Conservation (phyloP, 495 filamentous ascomycete species). For the Apodospora peruviana region DNA sequence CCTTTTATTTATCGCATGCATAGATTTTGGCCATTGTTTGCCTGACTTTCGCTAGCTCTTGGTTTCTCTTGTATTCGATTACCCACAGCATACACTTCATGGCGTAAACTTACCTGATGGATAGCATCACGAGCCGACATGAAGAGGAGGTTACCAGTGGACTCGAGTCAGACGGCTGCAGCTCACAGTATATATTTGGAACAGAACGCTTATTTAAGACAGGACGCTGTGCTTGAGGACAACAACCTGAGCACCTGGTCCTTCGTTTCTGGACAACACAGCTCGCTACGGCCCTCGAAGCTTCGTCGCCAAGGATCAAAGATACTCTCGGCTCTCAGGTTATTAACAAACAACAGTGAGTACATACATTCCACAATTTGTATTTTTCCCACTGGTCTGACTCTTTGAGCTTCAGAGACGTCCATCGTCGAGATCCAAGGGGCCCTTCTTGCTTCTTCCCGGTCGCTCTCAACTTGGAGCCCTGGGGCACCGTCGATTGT, state of each 20-base stretch:
- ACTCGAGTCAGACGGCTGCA: slow-evolving; percentile 8
- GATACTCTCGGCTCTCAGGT: slow-evolving; percentile 38
- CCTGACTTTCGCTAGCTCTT: slow-evolving; percentile 13
- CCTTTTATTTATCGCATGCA: too few relatives aligned
- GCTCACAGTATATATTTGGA: not conserved
- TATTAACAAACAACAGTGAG: slow-evolving; percentile 41
- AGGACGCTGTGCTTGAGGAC: slow-evolving; percentile 1
- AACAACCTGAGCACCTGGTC: not conserved
- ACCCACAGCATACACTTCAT: not conserved
- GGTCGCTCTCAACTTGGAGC: not conserved
- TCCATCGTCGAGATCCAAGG: slow-evolving; percentile 7
- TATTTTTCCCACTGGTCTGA: not conserved
- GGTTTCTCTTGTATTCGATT: not conserved
- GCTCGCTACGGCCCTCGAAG: slow-evolving; percentile 23
- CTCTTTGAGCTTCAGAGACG: slow-evolving; percentile 22
- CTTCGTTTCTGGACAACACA: not conserved
- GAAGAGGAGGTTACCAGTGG: slow-evolving; percentile 16
- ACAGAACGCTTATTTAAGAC: not conserved
- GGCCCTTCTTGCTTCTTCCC: not conserved
- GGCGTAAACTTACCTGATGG: slow-evolving; percentile 18
- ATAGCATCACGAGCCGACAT: slow-evolving; percentile 16
- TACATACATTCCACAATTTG: not conserved
- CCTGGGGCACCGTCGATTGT: slow-evolving; percentile 20
- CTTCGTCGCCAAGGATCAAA: slow-evolving; percentile 35
- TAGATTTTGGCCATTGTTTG: too few relatives aligned